Evolutionary conservation across 208 protist species (phyloP).

Genomic region (Leishmania tarentolae): DNA sequence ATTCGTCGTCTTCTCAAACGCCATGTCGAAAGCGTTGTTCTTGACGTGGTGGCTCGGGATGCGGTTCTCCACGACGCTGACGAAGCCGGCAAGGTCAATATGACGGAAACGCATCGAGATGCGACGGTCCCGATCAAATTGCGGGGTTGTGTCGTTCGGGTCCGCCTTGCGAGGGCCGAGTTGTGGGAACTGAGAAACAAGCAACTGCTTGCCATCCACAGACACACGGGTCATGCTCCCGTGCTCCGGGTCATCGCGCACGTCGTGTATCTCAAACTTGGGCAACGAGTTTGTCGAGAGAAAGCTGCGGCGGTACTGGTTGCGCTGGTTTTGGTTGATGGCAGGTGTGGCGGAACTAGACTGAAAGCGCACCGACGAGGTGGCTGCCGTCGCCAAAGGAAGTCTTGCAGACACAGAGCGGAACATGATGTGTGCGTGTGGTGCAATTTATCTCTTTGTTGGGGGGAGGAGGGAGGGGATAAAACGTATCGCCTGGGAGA

Average conservation of each 20-base stretch:
- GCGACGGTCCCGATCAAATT: constrained; percentile 85
- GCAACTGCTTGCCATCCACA: constrained; percentile 75
- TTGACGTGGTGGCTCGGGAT: constrained; percentile 63
- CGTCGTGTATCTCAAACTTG: constrained; percentile 87
- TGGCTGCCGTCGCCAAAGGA: constrained; percentile 7
- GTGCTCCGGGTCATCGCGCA: constrained; percentile 72
- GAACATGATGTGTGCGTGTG: constrained; percentile 32
- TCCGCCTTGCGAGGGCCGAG: constrained; percentile 85
- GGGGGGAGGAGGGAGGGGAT: too few relatives aligned
- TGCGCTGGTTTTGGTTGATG: background rate
- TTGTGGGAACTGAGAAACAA: constrained; percentile 88
- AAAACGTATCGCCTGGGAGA: background rate
- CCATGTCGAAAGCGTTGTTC: constrained; percentile 77
- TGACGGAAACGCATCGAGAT: constrained; percentile 79
- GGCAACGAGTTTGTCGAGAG: constrained; percentile 44
- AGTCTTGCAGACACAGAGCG: constrained; percentile 30
- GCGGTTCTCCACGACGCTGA: constrained; percentile 64
- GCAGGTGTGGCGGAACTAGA: constrained; percentile 13
- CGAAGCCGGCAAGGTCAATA: constrained; percentile 74
- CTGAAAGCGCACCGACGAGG: constrained; percentile 24
- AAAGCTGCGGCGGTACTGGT: constrained; percentile 6
- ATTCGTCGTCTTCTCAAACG: constrained; percentile 59
- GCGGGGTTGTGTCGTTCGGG: constrained; percentile 80
- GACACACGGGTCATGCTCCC: constrained; percentile 82
- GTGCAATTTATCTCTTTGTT: background rate